Base-by-base conservation (phyloP, 179 eudicot species). In the Heliamphora pulchella region DNA sequence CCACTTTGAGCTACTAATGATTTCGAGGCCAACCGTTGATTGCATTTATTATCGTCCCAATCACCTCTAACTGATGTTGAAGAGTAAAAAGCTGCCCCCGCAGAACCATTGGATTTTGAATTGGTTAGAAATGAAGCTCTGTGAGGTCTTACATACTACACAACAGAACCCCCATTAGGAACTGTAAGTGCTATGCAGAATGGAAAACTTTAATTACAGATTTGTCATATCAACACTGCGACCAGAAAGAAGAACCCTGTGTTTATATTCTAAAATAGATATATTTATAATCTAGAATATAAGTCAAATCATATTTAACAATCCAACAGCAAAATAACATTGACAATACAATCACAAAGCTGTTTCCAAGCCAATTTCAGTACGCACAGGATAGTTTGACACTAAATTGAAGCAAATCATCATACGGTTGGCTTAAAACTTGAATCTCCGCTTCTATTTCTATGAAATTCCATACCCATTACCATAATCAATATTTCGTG, bases 101-200 rank as follows among this genome's bases (percentile, higher is more conserved):
- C 39, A 67, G 22, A 82, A 76, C 68, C 75, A 73, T 71, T 69
- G 67, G 43, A 70, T 82, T 79, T 81, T 74, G 77, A 59, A 82
- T 69, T 81, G 65, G 78, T 73, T 63, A 80, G 69, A 68, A 66
- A 82, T 44, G 74, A 74, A 65, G 86, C 55, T 67, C 80, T 66
- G 31, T 64, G 50, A 46, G 50, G 71, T 78, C 87, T 84, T 53
- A 77, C 75, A 66, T 82, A 78, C 92, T 89, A 63, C 80, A 84
- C n/a, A 79, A n/a, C 11, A 76, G 14, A 76, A 80, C 20, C 72
- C 62, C 71, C 74, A 57, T 64, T n/a, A 44, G 75, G 67, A 66
- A 31, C 57, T 5, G 9, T 74, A 50, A 22, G 41, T 15, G 59
- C 55, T 22, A 64, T 64, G 41, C 43, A 64, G 39, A 41, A 64